Evolutionary conservation across 2,329 filamentous ascomycete genomes (phyloP).

Genomic region (Verticillium nubilum): DNA sequence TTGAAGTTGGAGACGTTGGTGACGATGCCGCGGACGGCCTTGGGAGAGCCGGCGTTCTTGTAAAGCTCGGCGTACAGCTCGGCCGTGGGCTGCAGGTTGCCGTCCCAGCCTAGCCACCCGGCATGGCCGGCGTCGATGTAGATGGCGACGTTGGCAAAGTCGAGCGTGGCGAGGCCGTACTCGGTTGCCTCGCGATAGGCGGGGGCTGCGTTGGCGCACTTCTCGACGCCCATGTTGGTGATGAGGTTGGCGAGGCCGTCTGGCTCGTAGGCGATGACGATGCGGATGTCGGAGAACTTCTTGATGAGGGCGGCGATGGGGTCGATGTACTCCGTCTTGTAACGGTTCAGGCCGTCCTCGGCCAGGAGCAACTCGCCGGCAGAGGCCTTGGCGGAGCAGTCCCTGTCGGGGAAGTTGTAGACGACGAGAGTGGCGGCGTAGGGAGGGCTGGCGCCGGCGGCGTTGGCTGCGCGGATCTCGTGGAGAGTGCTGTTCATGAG

Average conservation of each 20-base stretch:
- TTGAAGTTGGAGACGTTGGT: slow-evolving; percentile 32
- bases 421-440: slow-evolving; percentile 25
- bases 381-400: slow-evolving; percentile 28
- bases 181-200: slow-evolving; percentile 23
- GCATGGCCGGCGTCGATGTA: slow-evolving; percentile 32
- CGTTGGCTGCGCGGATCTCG: slow-evolving; percentile 16
- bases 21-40: slow-evolving; percentile 26
- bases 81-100: slow-evolving; percentile 21
- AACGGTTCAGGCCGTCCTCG: slow-evolving; percentile 21
- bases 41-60: slow-evolving; percentile 25
- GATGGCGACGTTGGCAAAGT: slow-evolving; percentile 28
- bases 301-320: slow-evolving; percentile 12
- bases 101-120: slow-evolving; percentile 30
- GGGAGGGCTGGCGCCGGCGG: slow-evolving; percentile 13
- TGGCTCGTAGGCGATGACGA: slow-evolving; percentile 20
- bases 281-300: slow-evolving; percentile 7
- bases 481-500: slow-evolving; percentile 22
- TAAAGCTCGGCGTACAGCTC: slow-evolving; percentile 21
- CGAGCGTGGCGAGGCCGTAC: slow-evolving; percentile 26
- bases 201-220: slow-evolving; percentile 20
- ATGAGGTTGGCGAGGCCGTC: slow-evolving; percentile 30
- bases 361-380: slow-evolving; percentile 26
- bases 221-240: slow-evolving; percentile 24
- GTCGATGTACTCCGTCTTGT: slow-evolving; percentile 27
- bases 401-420: slow-evolving; percentile 31